phyloP scores from a whole-genome alignment of 2,329 filamentous ascomycete species.

The Byssochlamys sp. region DNA sequence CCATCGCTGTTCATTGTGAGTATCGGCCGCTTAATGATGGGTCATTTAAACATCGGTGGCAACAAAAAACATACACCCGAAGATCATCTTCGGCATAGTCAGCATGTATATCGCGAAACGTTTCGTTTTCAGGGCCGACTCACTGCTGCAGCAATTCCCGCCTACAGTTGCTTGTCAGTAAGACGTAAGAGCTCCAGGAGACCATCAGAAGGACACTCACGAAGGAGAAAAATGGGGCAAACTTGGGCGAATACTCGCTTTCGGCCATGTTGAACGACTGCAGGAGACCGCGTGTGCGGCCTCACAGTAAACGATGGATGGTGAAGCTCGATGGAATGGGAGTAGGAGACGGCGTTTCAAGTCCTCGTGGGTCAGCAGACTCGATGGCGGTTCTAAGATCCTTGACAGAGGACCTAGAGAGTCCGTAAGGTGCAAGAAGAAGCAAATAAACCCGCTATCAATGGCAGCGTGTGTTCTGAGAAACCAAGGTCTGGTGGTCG shows the following conservation, averaged over 20 bases:
- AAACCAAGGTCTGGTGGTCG: not conserved
- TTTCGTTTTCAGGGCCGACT: conserved; percentile 14
- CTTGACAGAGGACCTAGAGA: not conserved
- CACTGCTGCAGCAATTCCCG: conserved; percentile 42
- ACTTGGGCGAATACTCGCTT: conserved; percentile 50
- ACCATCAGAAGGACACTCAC: conserved; percentile 32
- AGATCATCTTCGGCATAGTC: conserved; percentile 38
- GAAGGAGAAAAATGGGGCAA: conserved; percentile 61
- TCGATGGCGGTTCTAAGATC: not conserved
- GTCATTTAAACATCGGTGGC: conserved; percentile 1
- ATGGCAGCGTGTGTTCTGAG: not conserved
- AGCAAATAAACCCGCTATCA: not conserved
- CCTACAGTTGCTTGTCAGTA: conserved; percentile 28
- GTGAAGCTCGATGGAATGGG: not conserved
- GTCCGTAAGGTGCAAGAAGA: not conserved
- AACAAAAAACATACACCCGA: conserved; percentile 37
- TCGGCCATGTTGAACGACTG: conserved; percentile 29
- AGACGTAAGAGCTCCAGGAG: conserved; percentile 3
- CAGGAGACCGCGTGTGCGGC: conserved; percentile 67
- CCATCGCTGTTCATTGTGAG: conserved; percentile 42
- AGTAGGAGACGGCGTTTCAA: not conserved
- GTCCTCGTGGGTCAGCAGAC: not conserved
- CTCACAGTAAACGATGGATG: conserved; percentile 57
- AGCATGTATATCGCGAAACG: conserved; percentile 10
- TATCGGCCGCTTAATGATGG: conserved; percentile 3